Conservation (phyloP, 2,329 filamentous ascomycete genomes). For the Aotearoamyces nothofagi region DNA sequence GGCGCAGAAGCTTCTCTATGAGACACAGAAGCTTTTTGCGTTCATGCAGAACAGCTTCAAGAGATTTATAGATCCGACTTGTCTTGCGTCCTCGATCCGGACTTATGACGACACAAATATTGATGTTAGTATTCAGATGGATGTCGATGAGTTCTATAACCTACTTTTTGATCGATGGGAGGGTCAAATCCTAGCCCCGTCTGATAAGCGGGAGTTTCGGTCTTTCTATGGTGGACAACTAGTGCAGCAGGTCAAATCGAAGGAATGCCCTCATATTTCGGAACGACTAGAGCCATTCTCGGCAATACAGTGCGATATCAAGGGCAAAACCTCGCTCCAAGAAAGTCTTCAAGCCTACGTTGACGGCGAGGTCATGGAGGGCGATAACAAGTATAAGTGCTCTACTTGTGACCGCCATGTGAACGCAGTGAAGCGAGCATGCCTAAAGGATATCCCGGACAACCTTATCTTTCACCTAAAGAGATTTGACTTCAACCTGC, state of each 20-base stretch:
- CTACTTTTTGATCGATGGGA: constrained; percentile 87
- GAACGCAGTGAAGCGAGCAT: constrained; percentile 83
- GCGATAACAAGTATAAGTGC: constrained; percentile 97
- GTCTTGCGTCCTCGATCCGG: constrained; percentile 60
- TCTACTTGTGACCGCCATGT: constrained; percentile 79
- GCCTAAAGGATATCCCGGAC: constrained; percentile 82
- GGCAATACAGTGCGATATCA: constrained; percentile 91
- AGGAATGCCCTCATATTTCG: constrained; percentile 87
- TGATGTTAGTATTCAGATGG: constrained; percentile 86
- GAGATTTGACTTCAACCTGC: constrained; percentile 68
- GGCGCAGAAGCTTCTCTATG: constrained; percentile 53
- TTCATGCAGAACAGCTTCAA: constrained; percentile 72
- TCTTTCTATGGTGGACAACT: constrained; percentile 84
- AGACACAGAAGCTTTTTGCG: constrained; percentile 71
- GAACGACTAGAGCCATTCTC: constrained; percentile 83
- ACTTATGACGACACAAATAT: constrained; percentile 73
- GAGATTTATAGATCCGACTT: constrained; percentile 57
- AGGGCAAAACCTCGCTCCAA: constrained; percentile 69
- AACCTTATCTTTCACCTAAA: constrained; percentile 94
- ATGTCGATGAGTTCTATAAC: constrained; percentile 96
- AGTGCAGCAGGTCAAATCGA: constrained; percentile 89
- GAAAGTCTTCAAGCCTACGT: constrained; percentile 93
- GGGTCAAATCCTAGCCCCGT: constrained; percentile 51
- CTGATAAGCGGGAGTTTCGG: constrained; percentile 59
- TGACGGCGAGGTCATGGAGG: constrained; percentile 91